Percentiles rank a stretch among this genome's conserved stretches.
Evolutionary conservation across 1,139 yeast genomes (phyloP).

Genomic region (Hyphopichia fennica): DNA sequence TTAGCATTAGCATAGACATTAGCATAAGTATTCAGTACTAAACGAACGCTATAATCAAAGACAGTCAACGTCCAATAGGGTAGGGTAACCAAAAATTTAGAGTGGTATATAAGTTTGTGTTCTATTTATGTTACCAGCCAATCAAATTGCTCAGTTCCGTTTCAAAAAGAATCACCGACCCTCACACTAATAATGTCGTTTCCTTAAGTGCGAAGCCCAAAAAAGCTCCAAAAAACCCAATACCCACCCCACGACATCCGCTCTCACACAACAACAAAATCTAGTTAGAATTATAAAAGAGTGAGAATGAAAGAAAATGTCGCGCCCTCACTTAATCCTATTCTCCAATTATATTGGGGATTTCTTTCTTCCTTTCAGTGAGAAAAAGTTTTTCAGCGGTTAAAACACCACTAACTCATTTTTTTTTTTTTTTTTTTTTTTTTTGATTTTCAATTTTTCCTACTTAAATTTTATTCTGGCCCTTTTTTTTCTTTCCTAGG

Average conservation of each 20-base stretch:
- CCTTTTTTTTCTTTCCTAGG: neutral
- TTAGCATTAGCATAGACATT: neutral
- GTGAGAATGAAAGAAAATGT: too few relatives aligned
- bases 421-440: too few relatives aligned
- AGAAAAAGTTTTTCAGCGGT: neutral
- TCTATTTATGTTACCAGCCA: slow-evolving; percentile 6
- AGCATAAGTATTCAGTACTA: neutral
- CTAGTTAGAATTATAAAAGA: too few relatives aligned
- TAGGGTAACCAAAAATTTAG: too few relatives aligned
- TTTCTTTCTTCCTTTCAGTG: too few relatives aligned
- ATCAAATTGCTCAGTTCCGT: slow-evolving; percentile 3
- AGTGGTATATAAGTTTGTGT: too few relatives aligned
- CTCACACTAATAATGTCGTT: neutral
- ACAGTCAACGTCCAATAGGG: neutral
- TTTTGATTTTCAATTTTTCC: neutral
- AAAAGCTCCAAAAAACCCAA: too few relatives aligned
- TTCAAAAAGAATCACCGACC: neutral
- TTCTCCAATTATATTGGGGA: slow-evolving; percentile 5
- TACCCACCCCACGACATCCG: too few relatives aligned
- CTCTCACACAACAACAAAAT: too few relatives aligned
- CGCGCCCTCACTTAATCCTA: neutral
- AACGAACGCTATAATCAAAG: too few relatives aligned
- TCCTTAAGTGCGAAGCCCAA: neutral
- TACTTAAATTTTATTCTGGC: slow-evolving; percentile 1
- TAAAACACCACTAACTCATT: neutral